Evolutionary conservation across 1,284 basidiomycete species (phyloP), one percentile per base, ranked within the genome.

Genomic region (Ceratobasidium sp.): DNA sequence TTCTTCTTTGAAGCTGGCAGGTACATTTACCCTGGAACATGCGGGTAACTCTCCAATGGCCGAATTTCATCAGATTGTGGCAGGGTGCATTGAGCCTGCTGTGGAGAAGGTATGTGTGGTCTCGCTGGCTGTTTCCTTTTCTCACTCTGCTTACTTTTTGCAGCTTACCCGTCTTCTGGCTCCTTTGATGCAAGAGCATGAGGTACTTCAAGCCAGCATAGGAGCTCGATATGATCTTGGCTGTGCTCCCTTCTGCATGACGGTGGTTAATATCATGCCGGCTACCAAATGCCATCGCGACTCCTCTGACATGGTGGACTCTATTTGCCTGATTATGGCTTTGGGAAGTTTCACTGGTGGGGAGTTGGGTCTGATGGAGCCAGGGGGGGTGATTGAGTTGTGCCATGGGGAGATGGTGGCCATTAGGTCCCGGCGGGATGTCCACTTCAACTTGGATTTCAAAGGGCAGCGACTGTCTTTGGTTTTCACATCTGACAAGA

Each of bases 371-470:
- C 25, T 64, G 43, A 29, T 19, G 22, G 62, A 32, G 43, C 40
- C 62, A 11, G 44, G 62, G 19, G 2, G 44, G 40, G 40, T 44
- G 5, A 22, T 64, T 15, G 62, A 64, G 17, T 19, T 64, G 2
- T n/a, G n/a, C 17, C 40, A 43, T 22, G 62, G 62, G 22, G 19
- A 40, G 9, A 46, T 17, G 22, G 62, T 40, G n/a, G 62, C 62
- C 25, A 64, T 64, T 34, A 15, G 44, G 37, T 64, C 62, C 25
- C 44, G 46, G 25, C 44, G 44, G 19, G 62, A 43, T 40, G 22
- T 40, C 25, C 62, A 64, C 22, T 64, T 64, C 62, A 64, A 64
- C 43, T 46, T 64, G 62, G 7, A 64, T 34, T 64, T 64, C 17
- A 25, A 44, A 29, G 62, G 62, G 5, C 62, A 64, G 46, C n/a